Base-by-base conservation (phyloP, 768 basidiomycete species). In the Calocybe indica region DNA sequence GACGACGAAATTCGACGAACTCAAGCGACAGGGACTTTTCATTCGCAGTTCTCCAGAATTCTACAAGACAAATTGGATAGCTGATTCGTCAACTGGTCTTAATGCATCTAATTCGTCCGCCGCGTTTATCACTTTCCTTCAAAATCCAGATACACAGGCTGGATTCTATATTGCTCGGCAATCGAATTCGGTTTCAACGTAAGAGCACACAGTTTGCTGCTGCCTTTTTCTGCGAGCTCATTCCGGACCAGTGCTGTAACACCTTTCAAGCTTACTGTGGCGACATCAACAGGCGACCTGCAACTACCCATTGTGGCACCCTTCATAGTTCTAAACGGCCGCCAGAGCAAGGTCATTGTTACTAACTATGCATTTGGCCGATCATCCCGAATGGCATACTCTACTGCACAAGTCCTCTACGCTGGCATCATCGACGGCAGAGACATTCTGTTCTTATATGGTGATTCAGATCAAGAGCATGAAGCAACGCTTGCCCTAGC, bases 11-110 rank as follows among this genome's bases (percentile, higher is more conserved):
- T 87, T 75, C 62, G 73, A 80, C 47, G 90, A 92, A 56, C 69
- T 92, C 43, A 92, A 91, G 61, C 74, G 81, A 13, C 80, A 92
- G 58, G 83, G 78, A 12, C 61, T 90, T 12, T 92, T 92, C 72
- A 64, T 92, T 13, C 81, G 90, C 28, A 86, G 83, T 52, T 84
- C 86, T 0, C 82, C 79, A 0, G 84, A 85, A 40, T 88, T 92
- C 59, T 79, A 81, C 63, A 86, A 90, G 66, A 92, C 89, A 0
- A 75, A 88, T 52, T 78, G 82, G 74, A 67, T 89, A 14, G 83
- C 80, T 3, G 76, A 87, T 55, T 73, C 79, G 15, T 75, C 71
- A 15, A 76, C 69, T 9, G 80, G 79, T 2, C 60, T 74, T 5
- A 43, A 57, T 1, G 62, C 63, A 8, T 68, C 69, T 1, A 65